Conservation (phyloP, 2,329 filamentous ascomycete species). For the Epichloe hybrida region DNA sequence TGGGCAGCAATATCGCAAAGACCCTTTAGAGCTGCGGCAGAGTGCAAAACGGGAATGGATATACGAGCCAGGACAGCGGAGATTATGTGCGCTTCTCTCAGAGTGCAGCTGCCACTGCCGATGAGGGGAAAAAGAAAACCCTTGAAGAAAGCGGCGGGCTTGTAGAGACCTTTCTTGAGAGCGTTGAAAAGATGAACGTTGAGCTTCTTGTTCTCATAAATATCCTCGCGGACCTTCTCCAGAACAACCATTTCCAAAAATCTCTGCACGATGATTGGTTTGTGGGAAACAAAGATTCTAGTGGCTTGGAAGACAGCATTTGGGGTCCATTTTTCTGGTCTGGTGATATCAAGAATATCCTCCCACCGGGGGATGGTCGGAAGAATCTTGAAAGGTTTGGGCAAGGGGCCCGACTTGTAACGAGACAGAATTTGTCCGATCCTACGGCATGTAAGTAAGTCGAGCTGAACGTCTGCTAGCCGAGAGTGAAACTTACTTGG, state of each 20-base stretch:
- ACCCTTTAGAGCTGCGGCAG: constrained; percentile 78
- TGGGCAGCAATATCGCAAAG: constrained; percentile 91
- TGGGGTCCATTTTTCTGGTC: constrained; percentile 59
- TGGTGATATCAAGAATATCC: constrained; percentile 71
- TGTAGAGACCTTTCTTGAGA: constrained; percentile 84
- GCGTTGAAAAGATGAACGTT: constrained; percentile 91
- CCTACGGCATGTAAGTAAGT: constrained; percentile 26
- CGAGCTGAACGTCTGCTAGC: neutral
- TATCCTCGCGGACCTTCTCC: constrained; percentile 84
- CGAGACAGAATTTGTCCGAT: constrained; percentile 78
- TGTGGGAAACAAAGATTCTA: constrained; percentile 79
- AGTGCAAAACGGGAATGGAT: constrained; percentile 82
- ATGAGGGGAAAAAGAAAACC: constrained; percentile 87
- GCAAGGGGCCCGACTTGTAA: constrained; percentile 91
- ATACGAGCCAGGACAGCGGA: constrained; percentile 74
- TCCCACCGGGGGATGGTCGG: constrained; percentile 87
- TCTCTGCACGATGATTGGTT: constrained; percentile 63
- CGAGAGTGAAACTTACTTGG: constrained; percentile 44
- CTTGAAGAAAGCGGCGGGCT: constrained; percentile 93
- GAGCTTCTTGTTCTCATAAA: constrained; percentile 84
- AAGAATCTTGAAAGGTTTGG: constrained; percentile 95
- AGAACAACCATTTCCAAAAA: constrained; percentile 82
- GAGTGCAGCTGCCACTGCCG: constrained; percentile 70
- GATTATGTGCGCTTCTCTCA: constrained; percentile 85
- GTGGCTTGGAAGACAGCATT: constrained; percentile 80